These are phyloP conservation scores for Chytriomyces hyalinus DNA, from an alignment of 192 early-diverging fungal species.

Conservation along the genomic window DNA sequence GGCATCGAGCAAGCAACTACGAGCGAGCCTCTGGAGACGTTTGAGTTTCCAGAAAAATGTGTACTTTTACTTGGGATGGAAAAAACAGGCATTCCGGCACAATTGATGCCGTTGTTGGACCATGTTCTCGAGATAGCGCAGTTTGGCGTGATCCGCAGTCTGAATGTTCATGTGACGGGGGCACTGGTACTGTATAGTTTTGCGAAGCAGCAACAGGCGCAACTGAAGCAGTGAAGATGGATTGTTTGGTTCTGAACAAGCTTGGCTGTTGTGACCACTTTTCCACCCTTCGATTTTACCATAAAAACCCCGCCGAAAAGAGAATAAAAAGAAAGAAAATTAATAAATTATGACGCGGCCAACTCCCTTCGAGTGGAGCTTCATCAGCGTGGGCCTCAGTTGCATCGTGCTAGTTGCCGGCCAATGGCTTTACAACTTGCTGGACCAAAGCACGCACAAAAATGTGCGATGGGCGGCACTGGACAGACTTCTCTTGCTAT, in stretches of 20 bases:
- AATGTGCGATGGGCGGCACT: background rate
- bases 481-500: background rate
- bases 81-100: constrained; percentile 58
- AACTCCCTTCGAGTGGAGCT: no score
- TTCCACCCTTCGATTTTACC: no score
- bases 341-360: no score
- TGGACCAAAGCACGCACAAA: background rate
- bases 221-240: no score
- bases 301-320: no score
- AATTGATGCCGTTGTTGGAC: constrained; percentile 60
- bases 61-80: constrained; percentile 62
- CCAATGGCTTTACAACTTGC: no score
- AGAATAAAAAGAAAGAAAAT: no score
- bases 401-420: no score
- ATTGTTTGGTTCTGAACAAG: no score
- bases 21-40: constrained; percentile 55
- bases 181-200: constrained; percentile 64
- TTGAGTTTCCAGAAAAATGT: constrained; percentile 61
- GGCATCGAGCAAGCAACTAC: constrained; percentile 67
- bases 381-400: no score
- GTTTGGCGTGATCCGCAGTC: constrained; percentile 59
- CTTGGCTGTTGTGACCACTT: no score
- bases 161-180: constrained; percentile 69
- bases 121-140: constrained; percentile 65
- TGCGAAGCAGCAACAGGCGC: constrained; percentile 45